These are phyloP conservation scores for Claviceps pusilla DNA, from an alignment of 2,329 filamentous ascomycete genomes.

Conservation along the genomic window DNA sequence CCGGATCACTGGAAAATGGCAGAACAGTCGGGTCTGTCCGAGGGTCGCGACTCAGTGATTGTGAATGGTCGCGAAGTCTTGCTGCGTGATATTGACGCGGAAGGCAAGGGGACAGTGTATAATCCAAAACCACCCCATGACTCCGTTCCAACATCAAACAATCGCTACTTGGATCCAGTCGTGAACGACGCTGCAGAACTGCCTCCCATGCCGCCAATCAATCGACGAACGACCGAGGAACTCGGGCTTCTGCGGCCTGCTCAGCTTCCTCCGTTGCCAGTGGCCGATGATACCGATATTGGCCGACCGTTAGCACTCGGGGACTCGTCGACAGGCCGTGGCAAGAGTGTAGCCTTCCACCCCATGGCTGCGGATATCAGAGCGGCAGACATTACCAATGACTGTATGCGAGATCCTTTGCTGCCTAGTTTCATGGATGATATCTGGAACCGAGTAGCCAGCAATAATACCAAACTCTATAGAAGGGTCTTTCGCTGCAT, in stretches of 20 bases:
- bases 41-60: slow-evolving; percentile 57
- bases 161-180: slow-evolving; percentile 18
- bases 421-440: slow-evolving; percentile 71
- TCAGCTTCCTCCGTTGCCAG: slow-evolving; percentile 55
- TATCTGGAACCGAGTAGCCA: slow-evolving; percentile 72
- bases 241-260: slow-evolving; percentile 53
- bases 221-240: slow-evolving; percentile 48
- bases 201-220: slow-evolving; percentile 41
- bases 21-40: slow-evolving; percentile 42
- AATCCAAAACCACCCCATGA: slow-evolving; percentile 20
- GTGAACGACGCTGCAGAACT: slow-evolving; percentile 31
- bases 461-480: slow-evolving; percentile 92
- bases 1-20: slow-evolving; percentile 59
- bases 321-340: slow-evolving; percentile 35
- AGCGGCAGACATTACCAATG: slow-evolving; percentile 60
- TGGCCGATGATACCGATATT: slow-evolving; percentile 66
- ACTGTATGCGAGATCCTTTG: slow-evolving; percentile 90
- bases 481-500: slow-evolving; percentile 90
- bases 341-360: slow-evolving; percentile 30
- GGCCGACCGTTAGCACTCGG: slow-evolving; percentile 52
- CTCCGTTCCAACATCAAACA: slow-evolving; percentile 13
- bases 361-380: slow-evolving; percentile 52
- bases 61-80: slow-evolving; percentile 58
- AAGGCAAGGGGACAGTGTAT: slow-evolving; percentile 46
- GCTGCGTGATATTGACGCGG: slow-evolving; percentile 44